Percentiles rank a stretch among this genome's conserved stretches.
Evolutionary conservation across 169 alveolate genomes (phyloP).

Genomic region (Sarcocystis neurona): DNA sequence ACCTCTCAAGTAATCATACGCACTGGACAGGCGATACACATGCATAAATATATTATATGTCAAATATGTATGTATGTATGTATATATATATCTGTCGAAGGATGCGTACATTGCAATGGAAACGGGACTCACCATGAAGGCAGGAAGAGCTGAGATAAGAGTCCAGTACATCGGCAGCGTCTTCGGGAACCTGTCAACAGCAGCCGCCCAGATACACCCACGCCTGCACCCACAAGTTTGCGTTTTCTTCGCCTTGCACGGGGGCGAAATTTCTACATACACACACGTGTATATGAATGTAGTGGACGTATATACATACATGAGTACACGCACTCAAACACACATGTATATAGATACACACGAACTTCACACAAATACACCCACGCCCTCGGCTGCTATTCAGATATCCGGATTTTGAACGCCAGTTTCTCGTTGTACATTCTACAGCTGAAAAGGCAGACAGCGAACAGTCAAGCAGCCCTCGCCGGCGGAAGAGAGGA

Average conservation of each 20-base stretch:
- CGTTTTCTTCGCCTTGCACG: no score
- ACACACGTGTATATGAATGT: neutral
- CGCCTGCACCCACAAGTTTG: no score
- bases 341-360: neutral
- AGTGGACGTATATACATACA: neutral
- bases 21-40: no score
- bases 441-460: neutral
- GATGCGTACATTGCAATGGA: no score
- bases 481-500: neutral
- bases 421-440: neutral
- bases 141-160: constrained; percentile 58
- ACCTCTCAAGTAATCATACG: no score
- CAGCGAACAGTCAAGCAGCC: neutral
- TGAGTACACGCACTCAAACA: neutral
- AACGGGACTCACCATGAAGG: constrained; percentile 41
- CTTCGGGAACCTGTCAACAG: constrained; percentile 46
- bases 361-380: neutral
- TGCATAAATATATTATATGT: no score
- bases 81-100: no score
- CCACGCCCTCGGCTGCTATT: neutral
- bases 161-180: constrained; percentile 63
- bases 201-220: no score
- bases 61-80: no score
- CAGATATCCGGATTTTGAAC: no score
- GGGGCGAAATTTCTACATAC: no score